These are phyloP conservation scores for Zarea fungicola DNA, from an alignment of 2,329 filamentous ascomycete species.

Conservation along the genomic window DNA sequence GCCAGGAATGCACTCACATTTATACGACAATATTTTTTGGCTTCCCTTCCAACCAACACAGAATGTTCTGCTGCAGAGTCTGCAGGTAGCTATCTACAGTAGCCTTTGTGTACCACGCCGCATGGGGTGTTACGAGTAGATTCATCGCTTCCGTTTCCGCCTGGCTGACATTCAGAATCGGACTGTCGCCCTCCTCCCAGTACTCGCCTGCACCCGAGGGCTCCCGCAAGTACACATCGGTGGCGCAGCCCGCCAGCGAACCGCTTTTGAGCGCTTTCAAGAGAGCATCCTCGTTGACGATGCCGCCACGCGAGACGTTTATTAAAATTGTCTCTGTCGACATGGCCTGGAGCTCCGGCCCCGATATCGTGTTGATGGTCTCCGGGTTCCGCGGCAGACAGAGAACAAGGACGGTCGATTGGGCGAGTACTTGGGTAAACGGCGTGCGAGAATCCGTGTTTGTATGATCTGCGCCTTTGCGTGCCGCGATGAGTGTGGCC, in stretches of 20 bases:
- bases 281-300: slow-evolving; percentile 31
- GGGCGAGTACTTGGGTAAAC: slow-evolving; percentile 19
- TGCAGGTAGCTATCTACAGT: slow-evolving; percentile 14
- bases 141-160: slow-evolving; percentile 6
- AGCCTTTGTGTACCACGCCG: slow-evolving; percentile 14
- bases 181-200: slow-evolving; percentile 9
- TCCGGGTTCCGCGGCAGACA: slow-evolving; percentile 20
- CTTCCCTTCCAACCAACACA: slow-evolving; percentile 2
- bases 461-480: slow-evolving; percentile 16
- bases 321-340: slow-evolving; percentile 20
- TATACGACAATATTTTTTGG: slow-evolving; percentile 4
- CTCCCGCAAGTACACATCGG: slow-evolving; percentile 28
- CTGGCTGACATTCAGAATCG: slow-evolving; percentile 1
- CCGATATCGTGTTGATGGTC: slow-evolving; percentile 18
- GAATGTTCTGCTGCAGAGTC: slow-evolving; percentile 12
- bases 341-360: slow-evolving; percentile 16
- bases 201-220: slow-evolving; percentile 14
- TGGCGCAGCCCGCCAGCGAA: slow-evolving; percentile 29
- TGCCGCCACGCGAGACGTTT: slow-evolving; percentile 29
- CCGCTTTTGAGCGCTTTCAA: slow-evolving; percentile 24
- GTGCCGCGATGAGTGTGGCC: slow-evolving; percentile 20
- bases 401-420: slow-evolving; percentile 21
- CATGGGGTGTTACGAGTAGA: slow-evolving; percentile 15
- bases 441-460: no score
- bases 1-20: no score